Percentiles rank a stretch among this genome's conserved stretches.
These are phyloP conservation scores for Tulasnella sp. DNA, from an alignment of 768 basidiomycete species.

Conservation along the genomic window DNA sequence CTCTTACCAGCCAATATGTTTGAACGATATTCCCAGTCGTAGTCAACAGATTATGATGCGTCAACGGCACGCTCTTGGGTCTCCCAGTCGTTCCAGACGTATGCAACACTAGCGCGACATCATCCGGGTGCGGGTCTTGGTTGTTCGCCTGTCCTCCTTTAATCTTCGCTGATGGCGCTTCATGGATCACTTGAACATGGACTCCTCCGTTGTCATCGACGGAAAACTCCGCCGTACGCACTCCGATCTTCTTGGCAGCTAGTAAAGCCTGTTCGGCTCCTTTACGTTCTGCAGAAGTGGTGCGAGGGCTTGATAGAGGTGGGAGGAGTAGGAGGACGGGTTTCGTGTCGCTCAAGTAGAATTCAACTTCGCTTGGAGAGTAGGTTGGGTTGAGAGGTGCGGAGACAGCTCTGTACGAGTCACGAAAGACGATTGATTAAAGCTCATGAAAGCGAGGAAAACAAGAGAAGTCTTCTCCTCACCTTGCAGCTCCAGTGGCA, in stretches of 20 bases:
- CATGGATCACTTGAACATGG: conserved; percentile 2
- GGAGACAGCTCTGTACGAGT: conserved; percentile 23
- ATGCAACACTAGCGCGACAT: conserved; percentile 49
- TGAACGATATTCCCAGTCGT: conserved; percentile 31
- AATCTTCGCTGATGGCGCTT: not conserved
- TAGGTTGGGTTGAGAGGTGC: conserved; percentile 27
- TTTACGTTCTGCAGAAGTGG: not conserved
- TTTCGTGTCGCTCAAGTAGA: conserved; percentile 27
- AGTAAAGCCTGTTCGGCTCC: conserved; percentile 22
- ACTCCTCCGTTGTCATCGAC: conserved; percentile 1
- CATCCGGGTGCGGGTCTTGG: conserved; percentile 31
- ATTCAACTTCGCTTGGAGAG: conserved; percentile 25
- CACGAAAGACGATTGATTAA: not conserved
- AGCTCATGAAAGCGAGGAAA: too few species aligned
- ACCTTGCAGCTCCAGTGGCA: conserved; percentile 26
- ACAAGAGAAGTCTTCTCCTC: not conserved
- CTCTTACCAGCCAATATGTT: conserved; percentile 29
- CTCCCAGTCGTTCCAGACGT: conserved; percentile 52
- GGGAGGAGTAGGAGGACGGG: conserved; percentile 26
- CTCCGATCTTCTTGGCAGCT: conserved; percentile 21
- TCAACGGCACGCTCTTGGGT: conserved; percentile 30
- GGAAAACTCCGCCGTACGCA: conserved; percentile 20
- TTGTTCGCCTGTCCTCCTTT: not conserved
- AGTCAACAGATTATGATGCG: conserved; percentile 32
- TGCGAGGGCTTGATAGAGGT: conserved; percentile 2